Percentiles rank a stretch among this genome's conserved stretches.
These are phyloP conservation scores for Fragaria nilgerrensis DNA, from an alignment of 306 rosid genomes.

Conservation along the genomic window DNA sequence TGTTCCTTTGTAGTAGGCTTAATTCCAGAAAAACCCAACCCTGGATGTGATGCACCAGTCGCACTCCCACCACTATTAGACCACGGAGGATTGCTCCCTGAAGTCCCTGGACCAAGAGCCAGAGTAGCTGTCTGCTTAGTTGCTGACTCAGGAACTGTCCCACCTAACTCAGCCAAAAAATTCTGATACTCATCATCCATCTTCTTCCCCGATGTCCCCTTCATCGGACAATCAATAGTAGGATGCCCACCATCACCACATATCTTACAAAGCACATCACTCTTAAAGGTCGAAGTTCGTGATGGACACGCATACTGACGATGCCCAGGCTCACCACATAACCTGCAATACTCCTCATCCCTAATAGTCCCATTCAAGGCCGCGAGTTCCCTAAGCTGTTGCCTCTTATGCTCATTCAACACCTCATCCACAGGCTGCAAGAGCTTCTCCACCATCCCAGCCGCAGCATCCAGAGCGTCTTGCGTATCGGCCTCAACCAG, in stretches of 20 bases:
- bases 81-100: constrained; percentile 94
- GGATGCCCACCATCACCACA: constrained; percentile 99
- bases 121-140: constrained; percentile 37
- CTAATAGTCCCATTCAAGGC: constrained; percentile 95
- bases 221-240: constrained; percentile 94
- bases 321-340: constrained; percentile 99
- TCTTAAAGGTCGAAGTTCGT: constrained; percentile 82
- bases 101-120: constrained; percentile 66
- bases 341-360: constrained; percentile 91
- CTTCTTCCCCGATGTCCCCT: constrained; percentile 66
- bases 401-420: constrained; percentile 96
- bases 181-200: constrained; percentile 86
- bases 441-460: constrained; percentile 98
- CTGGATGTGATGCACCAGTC: constrained; percentile 43
- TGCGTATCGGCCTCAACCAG: constrained; percentile 91
- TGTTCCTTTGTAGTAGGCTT: constrained; percentile 72
- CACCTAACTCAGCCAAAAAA: constrained; percentile 91
- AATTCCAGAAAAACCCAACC: constrained; percentile 61
- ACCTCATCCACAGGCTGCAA: constrained; percentile 98
- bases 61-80: constrained; percentile 49
- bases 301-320: constrained; percentile 94
- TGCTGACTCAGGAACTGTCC: constrained; percentile 46
- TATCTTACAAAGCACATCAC: constrained; percentile 82
- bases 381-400: constrained; percentile 94
- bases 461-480: constrained; percentile 93